Percentiles rank a stretch among this genome's conserved stretches.
Evolutionary conservation across 495 filamentous ascomycete genomes (phyloP).

Genomic region (Thermothielavioides terrestris): DNA sequence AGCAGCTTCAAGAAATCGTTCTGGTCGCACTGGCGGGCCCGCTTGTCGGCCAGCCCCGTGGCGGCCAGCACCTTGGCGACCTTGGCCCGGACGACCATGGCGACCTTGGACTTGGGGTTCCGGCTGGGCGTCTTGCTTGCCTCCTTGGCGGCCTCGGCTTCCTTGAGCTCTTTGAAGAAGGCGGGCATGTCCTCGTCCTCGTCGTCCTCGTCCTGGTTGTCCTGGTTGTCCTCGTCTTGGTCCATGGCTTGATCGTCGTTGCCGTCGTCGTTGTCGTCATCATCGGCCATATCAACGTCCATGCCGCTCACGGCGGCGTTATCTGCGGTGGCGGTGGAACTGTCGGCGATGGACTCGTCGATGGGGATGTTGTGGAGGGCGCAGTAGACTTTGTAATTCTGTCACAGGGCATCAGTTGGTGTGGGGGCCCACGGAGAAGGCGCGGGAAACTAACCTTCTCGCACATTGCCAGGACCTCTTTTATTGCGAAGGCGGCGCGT

Average conservation of each 20-base stretch:
- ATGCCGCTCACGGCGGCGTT: conserved; percentile 16
- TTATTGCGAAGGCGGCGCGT: conserved; percentile 61
- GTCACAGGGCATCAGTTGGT: background rate
- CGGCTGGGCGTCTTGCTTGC: conserved; percentile 36
- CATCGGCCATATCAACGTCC: conserved; percentile 50
- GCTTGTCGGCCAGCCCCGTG: conserved; percentile 68
- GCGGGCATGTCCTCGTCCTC: conserved; percentile 47
- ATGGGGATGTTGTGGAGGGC: conserved; percentile 69
- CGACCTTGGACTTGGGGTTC: conserved; percentile 62
- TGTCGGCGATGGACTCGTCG: conserved; percentile 58
- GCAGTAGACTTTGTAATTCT: conserved; percentile 83
- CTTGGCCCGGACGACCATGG: conserved; percentile 70
- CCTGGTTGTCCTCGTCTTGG: conserved; percentile 37
- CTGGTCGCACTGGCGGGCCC: conserved; percentile 79
- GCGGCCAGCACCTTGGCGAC: conserved; percentile 69
- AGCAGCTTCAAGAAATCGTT: conserved; percentile 68
- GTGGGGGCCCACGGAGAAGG: background rate
- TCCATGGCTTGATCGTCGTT: conserved; percentile 47
- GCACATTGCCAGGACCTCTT: conserved; percentile 69
- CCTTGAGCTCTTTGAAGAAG: conserved; percentile 66
- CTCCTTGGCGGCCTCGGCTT: conserved; percentile 38
- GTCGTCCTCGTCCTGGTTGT: conserved; percentile 23
- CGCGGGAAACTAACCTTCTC: conserved; percentile 38
- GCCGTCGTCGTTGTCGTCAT: conserved; percentile 41
- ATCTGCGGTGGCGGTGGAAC: conserved; percentile 36